Evolutionary conservation across 495 filamentous ascomycete genomes (phyloP), one percentile per base, ranked within the genome.

Genomic region (Pyrenula aspistea): DNA sequence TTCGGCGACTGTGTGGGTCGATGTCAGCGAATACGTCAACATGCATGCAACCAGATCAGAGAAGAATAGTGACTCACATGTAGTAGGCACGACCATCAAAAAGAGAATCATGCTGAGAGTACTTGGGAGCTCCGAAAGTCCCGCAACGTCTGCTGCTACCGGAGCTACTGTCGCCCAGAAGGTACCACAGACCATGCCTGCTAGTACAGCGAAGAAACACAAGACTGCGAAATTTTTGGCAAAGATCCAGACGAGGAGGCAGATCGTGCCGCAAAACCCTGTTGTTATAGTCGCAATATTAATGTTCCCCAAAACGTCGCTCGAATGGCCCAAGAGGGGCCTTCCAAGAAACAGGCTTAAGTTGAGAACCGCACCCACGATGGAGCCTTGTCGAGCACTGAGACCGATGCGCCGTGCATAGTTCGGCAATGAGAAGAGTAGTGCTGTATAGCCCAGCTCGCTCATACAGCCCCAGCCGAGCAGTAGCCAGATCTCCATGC

Each of bases 391-490:
- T 10, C 69, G 68, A 0, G 79, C 65, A 10, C 69, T 74, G 22
- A 91, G 72, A 2, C 88, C 87, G 25, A 89, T 74, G 1, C 73
- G 73, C 25, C 68, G 63, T 1, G 83, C 83, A 66, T 86, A 91
- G 59, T 86, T 82, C 1, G 85, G 79, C 48, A 92, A 73, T 20
- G 83, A 86, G 69, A 85, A 91, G 20, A 89, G 67, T 2, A 91
- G 71, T 12, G 83, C 82, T 48, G 87, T 73, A 61, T 89, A 92
- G 12, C 83, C 84, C 11, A 91, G 72, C 68, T 87, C 75, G 47
- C 74, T 81, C 55, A 88, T 74, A 56, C 83, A 78, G 3, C 80
- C 80, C 79, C 82, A 91, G 23, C 69, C 66, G 11, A 87, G 63
- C 24, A 85, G 65, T 4, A 89, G 67, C 55, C 78, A 63, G 54